Conservation (phyloP, 2,329 filamentous ascomycete species). For the Alternaria brassicae region DNA sequence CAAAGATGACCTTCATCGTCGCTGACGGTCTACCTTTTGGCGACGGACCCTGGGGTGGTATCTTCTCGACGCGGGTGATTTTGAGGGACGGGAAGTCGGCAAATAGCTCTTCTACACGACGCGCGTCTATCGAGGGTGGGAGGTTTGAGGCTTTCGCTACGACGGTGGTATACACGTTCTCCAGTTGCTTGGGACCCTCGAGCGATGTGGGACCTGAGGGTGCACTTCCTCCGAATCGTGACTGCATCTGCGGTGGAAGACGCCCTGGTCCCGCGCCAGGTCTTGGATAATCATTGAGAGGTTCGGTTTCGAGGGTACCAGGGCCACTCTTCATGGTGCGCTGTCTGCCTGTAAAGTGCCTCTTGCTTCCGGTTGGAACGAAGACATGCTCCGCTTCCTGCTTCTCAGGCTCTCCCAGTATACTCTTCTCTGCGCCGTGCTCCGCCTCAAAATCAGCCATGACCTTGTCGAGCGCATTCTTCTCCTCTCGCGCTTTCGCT, state of each 20-base stretch:
- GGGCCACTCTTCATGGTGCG: constrained; percentile 44
- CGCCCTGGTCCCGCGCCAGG: constrained; percentile 20
- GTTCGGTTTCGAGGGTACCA: constrained; percentile 40
- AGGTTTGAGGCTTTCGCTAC: constrained; percentile 45
- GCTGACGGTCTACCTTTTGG: constrained; percentile 32
- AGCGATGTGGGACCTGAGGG: constrained; percentile 23
- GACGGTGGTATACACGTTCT: constrained; percentile 39
- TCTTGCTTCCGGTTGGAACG: constrained; percentile 39
- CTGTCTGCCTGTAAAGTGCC: constrained; percentile 41
- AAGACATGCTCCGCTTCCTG: constrained; percentile 34
- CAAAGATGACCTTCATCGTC: constrained; percentile 44
- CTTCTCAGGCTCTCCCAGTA: constrained; percentile 34
- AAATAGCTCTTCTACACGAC: constrained; percentile 40
- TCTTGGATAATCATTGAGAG: constrained; percentile 30
- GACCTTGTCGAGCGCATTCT: constrained; percentile 40
- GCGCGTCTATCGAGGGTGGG: constrained; percentile 35
- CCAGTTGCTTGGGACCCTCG: constrained; percentile 25
- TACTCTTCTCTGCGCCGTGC: constrained; percentile 33
- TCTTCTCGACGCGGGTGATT: constrained; percentile 40
- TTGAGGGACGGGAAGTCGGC: constrained; percentile 41
- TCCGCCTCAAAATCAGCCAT: constrained; percentile 44
- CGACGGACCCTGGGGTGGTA: constrained; percentile 30
- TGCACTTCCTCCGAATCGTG: constrained; percentile 23
- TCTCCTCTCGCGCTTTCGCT: constrained; percentile 41
- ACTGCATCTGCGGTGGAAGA: constrained; percentile 21